These are phyloP conservation scores for Cytospora leucostoma DNA, from an alignment of 2,329 filamentous ascomycete genomes.

Conservation along the genomic window DNA sequence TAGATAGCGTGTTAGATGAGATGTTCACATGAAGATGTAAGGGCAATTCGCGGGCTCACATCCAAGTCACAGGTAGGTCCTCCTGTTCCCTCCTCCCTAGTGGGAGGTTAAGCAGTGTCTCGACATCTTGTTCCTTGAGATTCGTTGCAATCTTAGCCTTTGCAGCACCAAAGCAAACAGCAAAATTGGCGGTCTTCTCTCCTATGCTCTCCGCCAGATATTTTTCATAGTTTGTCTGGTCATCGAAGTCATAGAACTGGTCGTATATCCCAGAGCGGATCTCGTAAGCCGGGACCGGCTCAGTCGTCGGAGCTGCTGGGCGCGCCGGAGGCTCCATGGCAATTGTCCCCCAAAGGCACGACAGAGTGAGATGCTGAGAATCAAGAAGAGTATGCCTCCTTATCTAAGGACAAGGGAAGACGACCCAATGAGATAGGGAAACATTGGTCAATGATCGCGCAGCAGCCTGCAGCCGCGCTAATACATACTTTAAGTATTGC, in stretches of 20 bases:
- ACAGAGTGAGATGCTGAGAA: constrained; percentile 3
- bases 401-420: neutral
- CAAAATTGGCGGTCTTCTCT: constrained; percentile 56
- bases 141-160: constrained; percentile 59
- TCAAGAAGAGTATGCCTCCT: neutral
- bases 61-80: constrained; percentile 63
- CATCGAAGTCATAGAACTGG: constrained; percentile 57
- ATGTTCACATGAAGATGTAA: constrained; percentile 8
- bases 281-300: constrained; percentile 17
- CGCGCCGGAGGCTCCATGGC: constrained; percentile 28
- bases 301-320: constrained; percentile 15
- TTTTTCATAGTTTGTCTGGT: constrained; percentile 45
- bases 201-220: constrained; percentile 45
- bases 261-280: constrained; percentile 17
- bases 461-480: constrained; percentile 7
- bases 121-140: constrained; percentile 46
- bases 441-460: neutral
- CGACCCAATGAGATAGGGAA: neutral
- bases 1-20: constrained; percentile 21
- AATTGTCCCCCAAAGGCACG: neutral
- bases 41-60: constrained; percentile 48
- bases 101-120: constrained; percentile 38
- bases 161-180: constrained; percentile 63
- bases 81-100: constrained; percentile 39
- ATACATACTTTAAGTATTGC: neutral